phyloP scores from a whole-genome alignment of 805 yeast genomes.

The Starmera caribaea region DNA sequence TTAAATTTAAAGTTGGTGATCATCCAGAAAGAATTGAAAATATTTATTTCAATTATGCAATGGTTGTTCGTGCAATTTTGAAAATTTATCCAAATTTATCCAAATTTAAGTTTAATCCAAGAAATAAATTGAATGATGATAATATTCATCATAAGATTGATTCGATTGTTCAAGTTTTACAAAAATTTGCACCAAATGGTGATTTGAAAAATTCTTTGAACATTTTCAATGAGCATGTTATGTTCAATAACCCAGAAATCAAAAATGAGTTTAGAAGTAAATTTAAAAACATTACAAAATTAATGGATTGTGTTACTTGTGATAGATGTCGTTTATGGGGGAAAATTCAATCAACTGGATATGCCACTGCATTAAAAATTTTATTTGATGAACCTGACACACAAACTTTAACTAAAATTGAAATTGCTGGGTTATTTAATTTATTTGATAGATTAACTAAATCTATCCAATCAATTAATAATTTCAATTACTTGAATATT shows the following conservation, averaged over 20 bases:
- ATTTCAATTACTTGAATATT: constrained; percentile 50
- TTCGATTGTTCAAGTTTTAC: constrained; percentile 22
- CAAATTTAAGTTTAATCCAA: constrained; percentile 38
- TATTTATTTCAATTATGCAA: constrained; percentile 85
- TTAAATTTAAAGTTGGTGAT: constrained; percentile 84
- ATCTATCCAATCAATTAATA: constrained; percentile 64
- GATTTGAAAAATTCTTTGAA: constrained; percentile 19
- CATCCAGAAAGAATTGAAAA: constrained; percentile 82
- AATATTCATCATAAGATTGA: constrained; percentile 35
- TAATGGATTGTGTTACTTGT: constrained; percentile 98
- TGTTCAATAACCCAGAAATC: constrained; percentile 42
- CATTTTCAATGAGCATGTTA: constrained; percentile 40
- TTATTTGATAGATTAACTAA: constrained; percentile 89
- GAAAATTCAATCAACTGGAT: constrained; percentile 92
- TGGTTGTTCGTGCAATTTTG: constrained; percentile 71
- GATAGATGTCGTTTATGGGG: constrained; percentile 99
- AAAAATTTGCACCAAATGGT: too few species aligned
- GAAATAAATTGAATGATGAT: constrained; percentile 29
- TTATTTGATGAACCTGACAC: constrained; percentile 60
- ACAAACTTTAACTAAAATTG: constrained; percentile 61
- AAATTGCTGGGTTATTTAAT: constrained; percentile 82
- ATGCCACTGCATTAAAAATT: constrained; percentile 91
- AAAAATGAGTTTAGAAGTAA: constrained; percentile 82
- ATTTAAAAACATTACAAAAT: constrained; percentile 80
- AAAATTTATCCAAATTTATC: constrained; percentile 49